phyloP scores from a whole-genome alignment of 306 rosid genomes.

The Corylus heterophylla region DNA sequence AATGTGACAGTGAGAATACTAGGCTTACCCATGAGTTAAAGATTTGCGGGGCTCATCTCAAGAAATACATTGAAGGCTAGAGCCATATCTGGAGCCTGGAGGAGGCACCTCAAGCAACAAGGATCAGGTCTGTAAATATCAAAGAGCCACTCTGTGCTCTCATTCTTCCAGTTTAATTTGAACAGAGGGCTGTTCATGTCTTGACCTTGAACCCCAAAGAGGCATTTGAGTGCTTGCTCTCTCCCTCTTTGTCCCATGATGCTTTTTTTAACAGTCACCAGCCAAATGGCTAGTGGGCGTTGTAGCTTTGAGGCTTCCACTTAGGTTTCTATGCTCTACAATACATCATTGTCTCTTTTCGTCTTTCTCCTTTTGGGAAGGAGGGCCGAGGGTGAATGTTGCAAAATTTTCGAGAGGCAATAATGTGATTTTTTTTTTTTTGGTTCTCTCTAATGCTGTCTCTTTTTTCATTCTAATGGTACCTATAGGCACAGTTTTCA shows the following conservation, averaged over 20 bases:
- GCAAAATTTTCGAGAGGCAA: background rate
- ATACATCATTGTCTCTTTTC: background rate
- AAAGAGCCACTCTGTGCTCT: background rate
- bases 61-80: background rate
- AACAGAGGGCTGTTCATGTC: background rate
- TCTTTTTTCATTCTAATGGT: background rate
- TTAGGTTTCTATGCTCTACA: background rate
- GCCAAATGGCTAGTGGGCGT: background rate
- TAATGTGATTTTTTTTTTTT: background rate
- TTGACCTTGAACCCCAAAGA: background rate
- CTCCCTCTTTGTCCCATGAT: background rate
- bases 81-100: slow-evolving; percentile 3
- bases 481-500: no score
- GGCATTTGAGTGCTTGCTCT: background rate
- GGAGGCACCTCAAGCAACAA: slow-evolving; percentile 1
- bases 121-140: background rate
- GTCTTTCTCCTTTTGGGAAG: background rate
- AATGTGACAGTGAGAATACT: background rate
- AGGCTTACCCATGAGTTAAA: slow-evolving; percentile 9
- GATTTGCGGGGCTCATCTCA: background rate
- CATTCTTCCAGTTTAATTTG: background rate
- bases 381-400: background rate
- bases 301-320: background rate
- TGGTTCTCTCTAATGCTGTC: background rate
- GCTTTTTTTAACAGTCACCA: background rate